Conservation (phyloP, 192 early-diverging fungal species). For the Coemansia biformis region DNA sequence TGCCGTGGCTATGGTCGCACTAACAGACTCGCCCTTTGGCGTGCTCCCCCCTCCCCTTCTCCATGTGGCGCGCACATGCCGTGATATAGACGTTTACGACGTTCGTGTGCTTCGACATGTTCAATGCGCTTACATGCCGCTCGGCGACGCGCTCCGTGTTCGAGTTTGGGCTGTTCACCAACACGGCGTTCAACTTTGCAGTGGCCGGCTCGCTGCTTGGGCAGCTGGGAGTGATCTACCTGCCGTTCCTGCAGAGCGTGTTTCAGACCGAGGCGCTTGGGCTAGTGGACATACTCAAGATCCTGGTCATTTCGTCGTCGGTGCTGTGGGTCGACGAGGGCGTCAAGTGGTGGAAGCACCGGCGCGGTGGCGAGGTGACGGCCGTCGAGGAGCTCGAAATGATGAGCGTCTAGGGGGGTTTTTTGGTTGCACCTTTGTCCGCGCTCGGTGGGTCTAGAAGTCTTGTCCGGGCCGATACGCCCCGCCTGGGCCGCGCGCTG, state of each 20-base stretch:
- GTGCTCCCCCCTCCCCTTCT: no score
- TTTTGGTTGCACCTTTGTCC: constrained; percentile 1
- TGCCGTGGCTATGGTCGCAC: no score
- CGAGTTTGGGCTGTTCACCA: constrained; percentile 75
- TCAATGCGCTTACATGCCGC: constrained; percentile 88
- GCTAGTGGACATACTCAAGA: constrained; percentile 65
- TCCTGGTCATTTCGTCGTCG: constrained; percentile 62
- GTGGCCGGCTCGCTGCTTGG: constrained; percentile 74
- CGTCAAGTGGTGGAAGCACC: constrained; percentile 61
- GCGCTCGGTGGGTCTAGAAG: background rate
- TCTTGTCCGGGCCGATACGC: no score
- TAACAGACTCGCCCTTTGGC: no score
- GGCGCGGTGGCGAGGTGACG: constrained; percentile 3
- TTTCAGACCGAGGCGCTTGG: constrained; percentile 88
- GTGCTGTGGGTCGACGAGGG: constrained; percentile 86
- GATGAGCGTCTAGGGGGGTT: constrained; percentile 25
- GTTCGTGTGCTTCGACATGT: constrained; percentile 96
- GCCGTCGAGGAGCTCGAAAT: constrained; percentile 44
- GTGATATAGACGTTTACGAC: constrained; percentile 97
- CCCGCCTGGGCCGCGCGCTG: no score
- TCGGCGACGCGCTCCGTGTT: constrained; percentile 78
- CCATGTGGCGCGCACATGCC: no score
- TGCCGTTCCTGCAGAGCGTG: constrained; percentile 83
- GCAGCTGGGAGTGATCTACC: constrained; percentile 82
- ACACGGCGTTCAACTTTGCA: constrained; percentile 85